Base-by-base conservation (phyloP, 2,329 filamentous ascomycete genomes). In the Pseudogymnoascus sp. region DNA sequence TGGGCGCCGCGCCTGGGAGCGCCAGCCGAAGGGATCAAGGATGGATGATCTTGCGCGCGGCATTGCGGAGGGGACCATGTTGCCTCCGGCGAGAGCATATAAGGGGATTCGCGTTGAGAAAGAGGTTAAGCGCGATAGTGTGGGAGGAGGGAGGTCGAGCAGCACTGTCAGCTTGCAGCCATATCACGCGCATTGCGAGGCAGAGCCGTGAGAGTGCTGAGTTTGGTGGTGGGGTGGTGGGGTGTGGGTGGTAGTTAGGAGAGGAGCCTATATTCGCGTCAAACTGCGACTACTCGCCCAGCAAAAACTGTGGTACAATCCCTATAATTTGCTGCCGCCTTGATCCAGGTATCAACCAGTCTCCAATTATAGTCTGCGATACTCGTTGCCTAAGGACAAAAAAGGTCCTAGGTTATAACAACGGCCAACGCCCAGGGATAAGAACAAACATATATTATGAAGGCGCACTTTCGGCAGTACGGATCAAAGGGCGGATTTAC, bases 1-100 rank as follows among this genome's bases (percentile, higher is more conserved):
- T 6, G 83, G 82, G 0, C 71, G 78, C 1, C 82, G 81, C 1
- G 82, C 86, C 3, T 88, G 86, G 86, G 82, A 79, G 72, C 78
- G 74, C 5, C 71, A 65, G 8, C 63, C 65, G 60, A 78, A 76
- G 68, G 69, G 67, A 4, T 80, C 77, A 40, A 72, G 79, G 23
- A 74, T 83, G 31, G 80, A 83, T 45, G 69, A 75, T 41, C 65
- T 83, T 5, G 71, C 78, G 68, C 74, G 71, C 52, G 77, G 82
- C 63, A 83, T 83, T 62, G 79, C 81, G 69, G 70, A 71, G 25
- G 79, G 78, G 1, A 75, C 77, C 28, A 43, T 79, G n/a, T 33
- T 33, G n/a, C 45, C 45, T 5, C 45, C 45, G 4, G 45, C 45
- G 23, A 33, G 25, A n/a, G 45, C 45, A n/a, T 52, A 52, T 16